Base-by-base conservation (phyloP, 2,329 filamentous ascomycete genomes). In the Cladosporium sp. region DNA sequence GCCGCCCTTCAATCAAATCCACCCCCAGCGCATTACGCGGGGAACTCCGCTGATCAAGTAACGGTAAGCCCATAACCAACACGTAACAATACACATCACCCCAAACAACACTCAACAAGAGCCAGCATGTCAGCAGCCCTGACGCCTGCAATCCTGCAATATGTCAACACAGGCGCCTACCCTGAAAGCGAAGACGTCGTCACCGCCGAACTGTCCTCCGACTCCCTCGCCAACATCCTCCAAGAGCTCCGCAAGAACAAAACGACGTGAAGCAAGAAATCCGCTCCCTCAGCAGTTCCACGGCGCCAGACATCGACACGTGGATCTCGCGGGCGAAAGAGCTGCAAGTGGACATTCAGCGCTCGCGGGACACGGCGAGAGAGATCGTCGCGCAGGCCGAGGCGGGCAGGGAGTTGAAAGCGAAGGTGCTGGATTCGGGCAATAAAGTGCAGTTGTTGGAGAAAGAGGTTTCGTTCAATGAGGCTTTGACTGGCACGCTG, bases 291-390 rank as follows among this genome's bases (percentile, higher is more conserved):
- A 95, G 91, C 68, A 80, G 83, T 63, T 83, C 89, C 58, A 86
- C 84, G 15, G 86, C 85, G 51, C 80, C 84, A 34, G 86, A 95
- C 62, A 86, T 96, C 44, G 86, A 89, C 64, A 80, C 84, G 45
- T 97, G 92, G 92, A 88, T 95, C 51, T 73, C 78, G 45, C 89
- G 93, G 67, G 89, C 91, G 42, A 89, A 89, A 68, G 82, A 85
- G 47, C 80, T 96, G 7, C 89, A 95, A 67, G 80, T 85, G 55
- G 92, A 96, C 64, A 92, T 96, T 57, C 82, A 88, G 61, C 80
- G 82, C 41, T 92, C 89, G 19, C 85, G 89, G 61, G 79, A 81
- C 13, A 84, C 90, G 30, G 90, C 92, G 18, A 84, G 84, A 62
- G 84, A 90, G 52, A 95, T 97, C 52, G 80, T 92, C 4, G 80